Evolutionary conservation across 139 green algal genomes (phyloP).

Genomic region (Chlorella sp.): DNA sequence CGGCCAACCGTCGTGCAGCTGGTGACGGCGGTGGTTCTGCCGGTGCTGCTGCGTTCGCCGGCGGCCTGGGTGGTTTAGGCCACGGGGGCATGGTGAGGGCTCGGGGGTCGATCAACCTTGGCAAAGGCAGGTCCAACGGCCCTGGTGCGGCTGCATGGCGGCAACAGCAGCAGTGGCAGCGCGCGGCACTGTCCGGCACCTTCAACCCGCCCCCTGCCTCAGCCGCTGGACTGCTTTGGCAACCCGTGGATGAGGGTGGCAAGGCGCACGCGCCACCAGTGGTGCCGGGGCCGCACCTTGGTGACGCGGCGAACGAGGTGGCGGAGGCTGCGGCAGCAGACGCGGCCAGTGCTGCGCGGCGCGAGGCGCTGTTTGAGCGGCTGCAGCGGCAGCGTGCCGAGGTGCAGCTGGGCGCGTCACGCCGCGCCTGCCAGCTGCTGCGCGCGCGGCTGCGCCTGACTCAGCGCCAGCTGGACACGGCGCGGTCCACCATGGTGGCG

Average conservation of each 20-base stretch:
- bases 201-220: background rate
- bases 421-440: background rate
- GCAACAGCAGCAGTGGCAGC: background rate
- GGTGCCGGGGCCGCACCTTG: background rate
- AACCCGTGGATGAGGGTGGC: background rate
- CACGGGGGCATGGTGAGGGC: too few species aligned
- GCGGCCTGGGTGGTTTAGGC: too few species aligned
- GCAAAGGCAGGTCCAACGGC: too few species aligned
- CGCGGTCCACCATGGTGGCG: conserved; percentile 2
- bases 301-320: background rate
- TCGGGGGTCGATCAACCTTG: too few species aligned
- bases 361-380: conserved; percentile 43
- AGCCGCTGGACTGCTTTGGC: background rate
- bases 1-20: too few species aligned
- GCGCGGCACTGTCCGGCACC: background rate
- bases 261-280: background rate
- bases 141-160: too few species aligned
- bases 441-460: conserved; percentile 15
- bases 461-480: conserved; percentile 14
- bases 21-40: too few species aligned
- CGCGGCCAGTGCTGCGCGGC: conserved; percentile 28
- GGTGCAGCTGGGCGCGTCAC: background rate
- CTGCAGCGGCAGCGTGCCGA: conserved; percentile 38
- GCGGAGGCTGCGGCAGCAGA: conserved; percentile 21
- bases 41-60: too few species aligned